Percentiles rank a stretch among this genome's conserved stretches.
Evolutionary conservation across 805 yeast species (phyloP).

Genomic region (Saccharomycopsis sp.): DNA sequence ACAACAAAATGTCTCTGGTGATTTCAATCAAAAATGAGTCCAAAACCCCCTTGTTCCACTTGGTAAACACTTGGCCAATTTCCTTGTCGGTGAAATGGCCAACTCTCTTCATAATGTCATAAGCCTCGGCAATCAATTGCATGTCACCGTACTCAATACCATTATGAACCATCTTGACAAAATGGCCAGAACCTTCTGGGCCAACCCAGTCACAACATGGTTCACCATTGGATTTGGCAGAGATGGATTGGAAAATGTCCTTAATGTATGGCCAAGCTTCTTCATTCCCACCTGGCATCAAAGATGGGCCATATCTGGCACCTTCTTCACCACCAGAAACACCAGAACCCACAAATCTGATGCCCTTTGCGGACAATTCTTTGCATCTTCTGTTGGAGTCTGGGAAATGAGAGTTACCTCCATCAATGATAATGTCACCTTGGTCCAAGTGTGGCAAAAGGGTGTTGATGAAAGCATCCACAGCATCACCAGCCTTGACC

Average conservation of each 20-base stretch:
- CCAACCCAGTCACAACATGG: constrained; percentile 99
- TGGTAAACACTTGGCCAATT: constrained; percentile 83
- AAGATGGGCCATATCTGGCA: constrained; percentile 97
- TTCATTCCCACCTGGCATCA: constrained; percentile 98
- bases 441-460: constrained; percentile 84
- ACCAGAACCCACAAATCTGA: constrained; percentile 95
- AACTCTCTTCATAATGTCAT: constrained; percentile 89
- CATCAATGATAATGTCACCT: constrained; percentile 98
- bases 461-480: constrained; percentile 83
- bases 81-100: constrained; percentile 87
- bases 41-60: constrained; percentile 95
- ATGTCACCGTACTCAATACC: constrained; percentile 99
- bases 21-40: constrained; percentile 96
- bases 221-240: constrained; percentile 96
- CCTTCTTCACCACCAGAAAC: constrained; percentile 99
- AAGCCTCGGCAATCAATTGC: constrained; percentile 98
- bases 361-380: constrained; percentile 79
- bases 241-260: constrained; percentile 88
- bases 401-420: constrained; percentile 99
- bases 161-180: constrained; percentile 98
- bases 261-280: constrained; percentile 99
- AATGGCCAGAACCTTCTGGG: constrained; percentile 98
- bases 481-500: constrained; percentile 96
- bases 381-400: constrained; percentile 95
- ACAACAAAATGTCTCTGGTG: constrained; percentile 89